These are phyloP conservation scores for Volvox carteri DNA, from an alignment of 163 green algal genomes.

Conservation along the genomic window DNA sequence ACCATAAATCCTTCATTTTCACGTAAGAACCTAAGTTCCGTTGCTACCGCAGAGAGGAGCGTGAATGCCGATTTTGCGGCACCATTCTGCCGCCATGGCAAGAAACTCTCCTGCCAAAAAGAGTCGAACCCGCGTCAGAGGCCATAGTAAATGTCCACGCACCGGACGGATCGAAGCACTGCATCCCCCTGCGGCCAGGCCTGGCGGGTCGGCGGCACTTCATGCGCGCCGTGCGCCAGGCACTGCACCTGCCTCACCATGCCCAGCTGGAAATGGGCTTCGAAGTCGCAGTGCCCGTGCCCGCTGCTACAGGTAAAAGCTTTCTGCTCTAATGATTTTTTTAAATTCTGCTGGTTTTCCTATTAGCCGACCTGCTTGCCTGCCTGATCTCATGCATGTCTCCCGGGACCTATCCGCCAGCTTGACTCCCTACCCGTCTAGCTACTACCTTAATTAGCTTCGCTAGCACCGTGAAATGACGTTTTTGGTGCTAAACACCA, in stretches of 20 bases:
- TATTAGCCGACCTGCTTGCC: too few species aligned
- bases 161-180: constrained; percentile 18
- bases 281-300: constrained; percentile 35
- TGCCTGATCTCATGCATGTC: too few species aligned
- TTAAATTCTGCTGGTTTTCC: too few species aligned
- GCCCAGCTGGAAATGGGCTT: constrained; percentile 22
- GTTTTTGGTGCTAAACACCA: too few species aligned
- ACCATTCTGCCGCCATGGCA: constrained; percentile 15
- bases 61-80: constrained; percentile 41
- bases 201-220: constrained; percentile 27
- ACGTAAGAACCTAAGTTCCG: too few species aligned
- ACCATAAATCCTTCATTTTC: too few species aligned
- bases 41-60: constrained; percentile 19
- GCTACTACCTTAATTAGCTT: too few species aligned
- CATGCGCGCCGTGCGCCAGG: constrained; percentile 24
- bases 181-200: constrained; percentile 20
- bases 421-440: too few species aligned
- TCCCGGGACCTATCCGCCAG: too few species aligned
- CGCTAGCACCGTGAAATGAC: too few species aligned
- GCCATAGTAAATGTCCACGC: constrained; percentile 40
- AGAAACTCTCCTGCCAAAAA: constrained; percentile 23
- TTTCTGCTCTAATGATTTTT: too few species aligned
- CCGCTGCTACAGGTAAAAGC: background rate
- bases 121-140: background rate
- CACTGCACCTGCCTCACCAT: constrained; percentile 11